phyloP scores from a whole-genome alignment of 495 filamentous ascomycete species.

The Penicillium taxi region DNA sequence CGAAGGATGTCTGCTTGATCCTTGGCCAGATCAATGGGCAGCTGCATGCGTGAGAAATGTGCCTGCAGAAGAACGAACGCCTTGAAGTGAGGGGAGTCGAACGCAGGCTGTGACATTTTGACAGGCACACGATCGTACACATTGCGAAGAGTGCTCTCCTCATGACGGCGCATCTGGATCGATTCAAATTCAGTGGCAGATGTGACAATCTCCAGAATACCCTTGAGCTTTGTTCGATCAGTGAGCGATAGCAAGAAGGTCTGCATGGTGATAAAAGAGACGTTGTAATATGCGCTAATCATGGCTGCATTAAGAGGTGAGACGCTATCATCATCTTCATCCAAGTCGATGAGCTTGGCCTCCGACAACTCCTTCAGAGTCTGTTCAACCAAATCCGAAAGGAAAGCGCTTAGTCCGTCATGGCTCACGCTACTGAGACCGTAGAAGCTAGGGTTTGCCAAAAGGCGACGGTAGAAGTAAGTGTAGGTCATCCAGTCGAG shows the following conservation, averaged over 20 bases:
- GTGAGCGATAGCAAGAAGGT: constrained; percentile 95
- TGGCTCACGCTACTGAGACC: constrained; percentile 81
- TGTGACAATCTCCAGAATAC: constrained; percentile 92
- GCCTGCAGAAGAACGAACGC: constrained; percentile 93
- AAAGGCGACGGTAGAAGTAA: constrained; percentile 95
- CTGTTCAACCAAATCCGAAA: constrained; percentile 91
- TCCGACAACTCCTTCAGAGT: constrained; percentile 87
- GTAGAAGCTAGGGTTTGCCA: constrained; percentile 96
- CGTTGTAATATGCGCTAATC: constrained; percentile 99
- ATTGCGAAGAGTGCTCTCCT: constrained; percentile 77
- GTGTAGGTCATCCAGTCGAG: constrained; percentile 98
- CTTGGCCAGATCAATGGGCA: constrained; percentile 93
- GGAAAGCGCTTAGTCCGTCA: constrained; percentile 84
- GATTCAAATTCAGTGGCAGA: constrained; percentile 94
- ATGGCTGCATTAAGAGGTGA: constrained; percentile 88
- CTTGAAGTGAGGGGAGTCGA: constrained; percentile 96
- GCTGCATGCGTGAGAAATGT: constrained; percentile 93
- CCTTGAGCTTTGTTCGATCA: constrained; percentile 84
- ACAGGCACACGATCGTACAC: constrained; percentile 93
- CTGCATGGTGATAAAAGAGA: constrained; percentile 99
- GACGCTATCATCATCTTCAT: constrained; percentile 92
- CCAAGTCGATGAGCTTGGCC: constrained; percentile 91
- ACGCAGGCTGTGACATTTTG: constrained; percentile 79
- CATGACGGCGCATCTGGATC: constrained; percentile 89
- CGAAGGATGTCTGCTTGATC: constrained; percentile 85